Evolutionary conservation across 2,329 filamentous ascomycete genomes (phyloP), one percentile per base, ranked within the genome.

Genomic region (Plectosphaerella plurivora): DNA sequence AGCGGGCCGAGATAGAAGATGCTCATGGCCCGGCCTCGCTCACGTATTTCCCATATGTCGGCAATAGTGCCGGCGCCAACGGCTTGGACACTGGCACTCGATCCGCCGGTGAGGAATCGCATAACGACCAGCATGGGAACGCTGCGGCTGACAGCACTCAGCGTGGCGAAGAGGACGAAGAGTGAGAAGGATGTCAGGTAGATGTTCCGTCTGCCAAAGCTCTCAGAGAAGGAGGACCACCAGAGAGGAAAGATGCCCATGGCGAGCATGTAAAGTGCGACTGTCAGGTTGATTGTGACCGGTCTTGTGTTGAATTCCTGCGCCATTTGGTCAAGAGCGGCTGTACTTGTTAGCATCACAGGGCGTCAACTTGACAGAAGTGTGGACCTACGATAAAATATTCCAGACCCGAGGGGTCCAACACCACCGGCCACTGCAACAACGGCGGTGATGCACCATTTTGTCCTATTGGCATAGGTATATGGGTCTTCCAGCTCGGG

Each of bases 191-290:
- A 91, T 35, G 81, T 70, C 33, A 95, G 69, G 65, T 93, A 94
- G 59, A 95, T 87, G n/a, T 83, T 85, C 20, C 90, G 82, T 41
- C 90, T 82, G 12, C 90, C 90, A 1, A 83, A 69, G 1, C 75
- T 75, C 60, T 94, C 90, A 9, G 87, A 90, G 62, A 94, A 91
- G 2, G 86, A 86, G 1, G 87, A 90, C 88, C 88, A 94, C 89
- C 89, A 94, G 1, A 95, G 75, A 0, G 90, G 90, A 59, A 91
- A 93, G 45, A 94, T 89, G 51, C 84, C 82, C 88, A 94, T 90
- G 60, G 81, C 75, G 5, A 94, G 75, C 88, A 94, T 91, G 66
- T 92, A 94, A 53, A 93, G 69, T 0, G 89, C 87, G 1, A 94
- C 81, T 0, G 86, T 86, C 53, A 94, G 64, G 66, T 94, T 95